Conservation (phyloP, 2,329 filamentous ascomycete species). For the Xylariaceae sp. region DNA sequence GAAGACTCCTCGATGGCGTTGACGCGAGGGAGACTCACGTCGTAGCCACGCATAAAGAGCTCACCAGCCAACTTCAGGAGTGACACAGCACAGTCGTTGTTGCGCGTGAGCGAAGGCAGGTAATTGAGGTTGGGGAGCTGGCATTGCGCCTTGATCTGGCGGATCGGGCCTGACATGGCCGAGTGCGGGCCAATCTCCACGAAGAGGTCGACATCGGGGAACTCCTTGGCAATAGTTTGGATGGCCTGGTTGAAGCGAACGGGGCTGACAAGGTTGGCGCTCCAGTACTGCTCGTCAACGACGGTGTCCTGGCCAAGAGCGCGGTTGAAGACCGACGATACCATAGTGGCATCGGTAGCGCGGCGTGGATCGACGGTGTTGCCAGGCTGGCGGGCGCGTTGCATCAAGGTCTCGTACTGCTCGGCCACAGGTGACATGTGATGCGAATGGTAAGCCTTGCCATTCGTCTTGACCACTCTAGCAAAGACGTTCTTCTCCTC, state of each 20-base stretch:
- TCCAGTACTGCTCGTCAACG: conserved; percentile 13
- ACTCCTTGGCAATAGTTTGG: background rate
- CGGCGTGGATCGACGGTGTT: background rate
- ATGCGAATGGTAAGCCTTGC: conserved; percentile 39
- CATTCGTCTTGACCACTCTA: conserved; percentile 29
- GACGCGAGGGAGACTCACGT: conserved; percentile 5
- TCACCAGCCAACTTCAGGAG: conserved; percentile 8
- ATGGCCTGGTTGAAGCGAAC: conserved; percentile 20
- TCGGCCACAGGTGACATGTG: conserved; percentile 29
- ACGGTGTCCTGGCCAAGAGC: too few relatives aligned
- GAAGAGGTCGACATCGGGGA: background rate
- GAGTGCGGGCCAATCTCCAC: conserved; percentile 26
- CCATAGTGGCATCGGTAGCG: too few relatives aligned
- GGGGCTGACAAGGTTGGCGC: conserved; percentile 15
- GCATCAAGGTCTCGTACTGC: background rate
- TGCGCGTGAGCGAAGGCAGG: conserved; percentile 1
- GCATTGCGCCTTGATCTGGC: conserved; percentile 3
- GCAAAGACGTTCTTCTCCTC: conserved; percentile 27
- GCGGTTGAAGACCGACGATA: background rate
- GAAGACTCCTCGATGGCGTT: background rate
- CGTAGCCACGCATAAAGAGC: conserved; percentile 6
- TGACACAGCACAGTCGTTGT: background rate
- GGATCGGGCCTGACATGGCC: conserved; percentile 7
- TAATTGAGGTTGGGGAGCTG: background rate
- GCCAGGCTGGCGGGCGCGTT: background rate